Evolutionary conservation across 192 early-diverging fungal species (phyloP).

Genomic region (Coemansia sp.): DNA sequence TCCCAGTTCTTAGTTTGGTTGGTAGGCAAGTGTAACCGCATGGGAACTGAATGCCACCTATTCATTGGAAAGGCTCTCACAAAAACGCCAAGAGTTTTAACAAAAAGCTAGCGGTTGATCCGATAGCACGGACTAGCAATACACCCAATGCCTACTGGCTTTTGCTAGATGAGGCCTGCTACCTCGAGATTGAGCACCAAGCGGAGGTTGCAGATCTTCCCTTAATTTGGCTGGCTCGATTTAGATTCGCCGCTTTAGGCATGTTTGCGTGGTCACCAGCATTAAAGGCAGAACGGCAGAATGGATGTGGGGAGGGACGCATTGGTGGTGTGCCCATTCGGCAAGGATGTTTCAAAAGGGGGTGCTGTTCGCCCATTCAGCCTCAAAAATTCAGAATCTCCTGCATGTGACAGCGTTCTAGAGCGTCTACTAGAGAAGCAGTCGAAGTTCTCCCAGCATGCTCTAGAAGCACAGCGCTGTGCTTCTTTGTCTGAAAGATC

Average conservation of each 20-base stretch:
- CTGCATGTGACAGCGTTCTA: neutral
- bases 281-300: neutral
- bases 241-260: neutral
- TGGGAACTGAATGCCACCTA: neutral
- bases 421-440: neutral
- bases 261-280: neutral
- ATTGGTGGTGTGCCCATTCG: neutral
- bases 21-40: neutral
- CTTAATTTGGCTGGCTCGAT: neutral
- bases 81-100: neutral
- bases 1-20: neutral
- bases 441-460: neutral
- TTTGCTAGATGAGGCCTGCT: neutral
- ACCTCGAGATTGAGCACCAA: neutral
- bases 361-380: neutral
- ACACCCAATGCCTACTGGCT: neutral
- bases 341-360: neutral
- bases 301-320: neutral
- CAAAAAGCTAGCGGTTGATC: neutral
- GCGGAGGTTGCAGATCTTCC: neutral
- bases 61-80: neutral
- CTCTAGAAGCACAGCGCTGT: neutral
- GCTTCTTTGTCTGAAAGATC: neutral
- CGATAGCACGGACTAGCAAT: neutral
- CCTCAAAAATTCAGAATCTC: neutral